Evolutionary conservation across 805 yeast genomes (phyloP).

Genomic region (Ogataea nakhonphanomensis): DNA sequence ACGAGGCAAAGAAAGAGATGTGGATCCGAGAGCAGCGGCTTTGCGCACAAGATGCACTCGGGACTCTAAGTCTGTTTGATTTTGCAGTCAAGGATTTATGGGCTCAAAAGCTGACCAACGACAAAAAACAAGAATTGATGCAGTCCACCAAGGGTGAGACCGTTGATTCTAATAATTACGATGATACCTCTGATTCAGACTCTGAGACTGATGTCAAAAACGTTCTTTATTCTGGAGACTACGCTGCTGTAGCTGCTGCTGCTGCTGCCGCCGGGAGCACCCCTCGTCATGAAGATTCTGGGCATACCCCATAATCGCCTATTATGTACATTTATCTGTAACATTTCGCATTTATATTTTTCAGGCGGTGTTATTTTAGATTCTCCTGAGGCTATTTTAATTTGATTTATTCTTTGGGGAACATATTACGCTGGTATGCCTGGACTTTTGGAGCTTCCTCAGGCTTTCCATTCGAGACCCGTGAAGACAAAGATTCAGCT

Average conservation of each 20-base stretch:
- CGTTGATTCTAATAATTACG: conserved; percentile 7
- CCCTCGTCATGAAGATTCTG: conserved; percentile 1
- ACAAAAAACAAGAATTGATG: conserved; percentile 18
- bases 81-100: conserved; percentile 40
- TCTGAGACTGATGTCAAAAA: conserved; percentile 10
- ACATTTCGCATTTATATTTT: not conserved
- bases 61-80: conserved; percentile 40
- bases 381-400: conserved; percentile 6
- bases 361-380: conserved; percentile 8
- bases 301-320: not conserved
- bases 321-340: too few relatives aligned
- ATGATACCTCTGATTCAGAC: conserved; percentile 7
- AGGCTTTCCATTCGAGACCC: conserved; percentile 3
- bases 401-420: conserved; percentile 3
- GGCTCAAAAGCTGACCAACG: conserved; percentile 28
- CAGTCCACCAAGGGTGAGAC: conserved; percentile 2
- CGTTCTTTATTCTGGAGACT: conserved; percentile 23
- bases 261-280: conserved; percentile 25
- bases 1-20: conserved; percentile 35
- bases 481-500: conserved; percentile 18
- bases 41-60: conserved; percentile 44
- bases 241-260: conserved; percentile 35
- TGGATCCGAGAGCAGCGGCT: conserved; percentile 44
- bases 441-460: conserved; percentile 9
- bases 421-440: conserved; percentile 13